Percentiles rank a stretch among this genome's conserved stretches.
Conservation (phyloP, 2,329 filamentous ascomycete species). For the Beauveria sp. region DNA sequence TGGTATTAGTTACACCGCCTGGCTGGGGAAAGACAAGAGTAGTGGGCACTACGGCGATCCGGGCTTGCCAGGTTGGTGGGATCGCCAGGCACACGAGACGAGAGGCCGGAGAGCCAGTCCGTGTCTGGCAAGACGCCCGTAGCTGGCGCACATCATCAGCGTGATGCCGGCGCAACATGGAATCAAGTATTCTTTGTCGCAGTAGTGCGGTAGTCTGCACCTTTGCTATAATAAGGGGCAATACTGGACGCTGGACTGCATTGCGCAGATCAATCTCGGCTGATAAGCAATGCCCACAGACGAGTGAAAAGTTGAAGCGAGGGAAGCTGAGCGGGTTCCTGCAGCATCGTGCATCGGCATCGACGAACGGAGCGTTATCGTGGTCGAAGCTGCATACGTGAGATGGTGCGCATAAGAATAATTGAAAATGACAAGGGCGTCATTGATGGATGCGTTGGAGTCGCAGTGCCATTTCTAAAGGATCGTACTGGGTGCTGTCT, state of each 20-base stretch:
- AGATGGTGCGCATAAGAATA: background rate
- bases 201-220: background rate
- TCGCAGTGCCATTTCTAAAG: too few species aligned
- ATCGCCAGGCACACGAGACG: constrained; percentile 8
- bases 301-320: background rate
- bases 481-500: background rate
- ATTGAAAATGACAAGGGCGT: background rate
- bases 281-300: background rate
- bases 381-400: background rate
- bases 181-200: background rate
- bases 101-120: background rate
- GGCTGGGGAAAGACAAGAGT: background rate
- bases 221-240: background rate
- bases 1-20: background rate
- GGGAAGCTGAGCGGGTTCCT: background rate
- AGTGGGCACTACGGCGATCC: background rate
- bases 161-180: background rate
- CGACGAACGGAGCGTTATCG: background rate
- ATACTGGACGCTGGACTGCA: background rate
- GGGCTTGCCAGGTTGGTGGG: background rate
- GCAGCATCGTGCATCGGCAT: background rate
- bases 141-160: background rate
- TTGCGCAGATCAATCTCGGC: background rate
- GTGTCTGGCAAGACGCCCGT: constrained; percentile 1
- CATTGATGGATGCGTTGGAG: background rate